Percentiles rank a stretch among this genome's conserved stretches.
Conservation (phyloP, 1,284 basidiomycete genomes). For the Austroboletus olivaceoglutinosus region DNA sequence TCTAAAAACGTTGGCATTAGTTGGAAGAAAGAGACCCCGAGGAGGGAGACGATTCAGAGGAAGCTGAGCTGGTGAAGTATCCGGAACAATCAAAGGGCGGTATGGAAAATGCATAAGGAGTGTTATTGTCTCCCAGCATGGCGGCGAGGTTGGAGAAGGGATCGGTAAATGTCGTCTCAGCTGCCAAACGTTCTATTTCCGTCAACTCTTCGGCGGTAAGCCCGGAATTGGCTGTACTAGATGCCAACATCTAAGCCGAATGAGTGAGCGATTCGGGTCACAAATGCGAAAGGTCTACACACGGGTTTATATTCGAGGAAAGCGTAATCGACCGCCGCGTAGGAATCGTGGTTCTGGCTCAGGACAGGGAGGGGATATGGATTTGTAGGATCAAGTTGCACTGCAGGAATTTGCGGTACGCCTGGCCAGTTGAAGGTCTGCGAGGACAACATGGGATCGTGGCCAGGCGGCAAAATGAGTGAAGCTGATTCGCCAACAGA, state of each 20-base stretch:
- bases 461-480: neutral
- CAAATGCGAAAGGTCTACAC: neutral
- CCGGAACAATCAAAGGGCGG: constrained; percentile 17
- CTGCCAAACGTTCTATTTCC: constrained; percentile 17
- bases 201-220: constrained; percentile 14
- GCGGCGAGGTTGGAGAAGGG: constrained; percentile 14
- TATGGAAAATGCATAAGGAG: constrained; percentile 6
- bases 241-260: constrained; percentile 4
- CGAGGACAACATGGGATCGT: neutral
- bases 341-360: constrained; percentile 5
- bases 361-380: constrained; percentile 1
- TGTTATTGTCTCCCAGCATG: neutral
- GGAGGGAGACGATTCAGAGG: constrained; percentile 17
- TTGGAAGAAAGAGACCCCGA: constrained; percentile 6
- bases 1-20: neutral
- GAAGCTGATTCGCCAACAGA: neutral
- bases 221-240: neutral
- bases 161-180: constrained; percentile 20
- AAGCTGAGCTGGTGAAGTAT: constrained; percentile 15
- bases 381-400: constrained; percentile 1
- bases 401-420: constrained; percentile 6
- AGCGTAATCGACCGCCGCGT: neutral
- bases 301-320: constrained; percentile 20
- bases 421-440: constrained; percentile 13
- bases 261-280: neutral